Conservation (phyloP, 2,329 filamentous ascomycete genomes). For the Hypomyces perniciosus region DNA sequence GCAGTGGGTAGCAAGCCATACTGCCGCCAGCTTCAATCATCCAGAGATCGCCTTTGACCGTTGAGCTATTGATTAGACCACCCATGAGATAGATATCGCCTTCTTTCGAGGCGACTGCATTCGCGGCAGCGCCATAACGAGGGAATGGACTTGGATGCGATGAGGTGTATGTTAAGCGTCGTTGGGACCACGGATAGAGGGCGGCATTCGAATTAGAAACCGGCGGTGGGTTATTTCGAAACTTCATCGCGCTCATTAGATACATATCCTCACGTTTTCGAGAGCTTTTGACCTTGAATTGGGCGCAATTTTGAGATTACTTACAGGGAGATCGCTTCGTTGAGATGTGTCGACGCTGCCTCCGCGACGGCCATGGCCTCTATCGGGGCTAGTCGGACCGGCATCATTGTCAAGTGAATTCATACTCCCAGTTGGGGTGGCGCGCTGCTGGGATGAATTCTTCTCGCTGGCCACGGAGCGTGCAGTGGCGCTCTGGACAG, state of each 20-base stretch:
- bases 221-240: conserved; percentile 33
- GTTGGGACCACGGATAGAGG: conserved; percentile 93
- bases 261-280: background rate
- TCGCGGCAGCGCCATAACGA: conserved; percentile 94
- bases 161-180: conserved; percentile 77
- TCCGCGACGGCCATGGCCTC: conserved; percentile 52
- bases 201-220: conserved; percentile 61
- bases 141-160: conserved; percentile 84
- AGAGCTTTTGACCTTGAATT: background rate
- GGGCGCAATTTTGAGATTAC: conserved; percentile 17
- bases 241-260: conserved; percentile 7
- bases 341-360: conserved; percentile 42
- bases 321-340: conserved; percentile 36
- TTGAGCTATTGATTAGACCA: conserved; percentile 87
- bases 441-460: conserved; percentile 44
- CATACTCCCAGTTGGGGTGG: conserved; percentile 71
- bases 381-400: conserved; percentile 57
- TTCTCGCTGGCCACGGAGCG: conserved; percentile 46
- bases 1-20: conserved; percentile 85
- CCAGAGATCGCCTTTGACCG: conserved; percentile 96
- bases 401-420: conserved; percentile 61
- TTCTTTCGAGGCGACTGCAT: conserved; percentile 87
- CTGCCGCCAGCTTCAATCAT: conserved; percentile 87
- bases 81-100: conserved; percentile 98
- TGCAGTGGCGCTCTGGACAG: conserved; percentile 42